Evolutionary conservation across 2,329 filamentous ascomycete species (phyloP), one percentile per base, ranked within the genome.

Genomic region (Phaeosphaeria sp.): DNA sequence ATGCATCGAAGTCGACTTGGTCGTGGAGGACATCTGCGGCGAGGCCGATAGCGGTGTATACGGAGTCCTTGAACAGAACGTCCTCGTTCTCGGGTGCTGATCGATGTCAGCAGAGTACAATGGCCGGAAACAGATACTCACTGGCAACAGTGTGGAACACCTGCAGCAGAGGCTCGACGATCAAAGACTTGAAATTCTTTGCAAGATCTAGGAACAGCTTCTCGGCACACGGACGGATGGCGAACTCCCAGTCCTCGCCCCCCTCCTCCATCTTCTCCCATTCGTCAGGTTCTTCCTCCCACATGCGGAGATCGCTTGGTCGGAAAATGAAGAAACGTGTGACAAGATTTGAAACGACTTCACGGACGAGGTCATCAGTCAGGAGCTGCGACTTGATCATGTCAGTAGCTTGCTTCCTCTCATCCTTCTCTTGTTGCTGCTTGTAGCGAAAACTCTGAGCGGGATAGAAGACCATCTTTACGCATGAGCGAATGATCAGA

Each of bases 241-340:
- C 91, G 81, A 93, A 97, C 71, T 98, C 93, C 85, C 91, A 98
- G 58, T 77, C 76, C 66, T 92, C 91, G 36, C 91, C 89, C 59
- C 89, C 91, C 69, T 96, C 92, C 80, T 97, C 93, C 68, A 90
- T 88, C 63, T 91, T 89, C 76, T 97, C 94, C 93, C 95, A 99
- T 53, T 96, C 93, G 75, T 99, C 92, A 0, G 94, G 92, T 56
- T 97, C 93, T 71, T 96, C 90, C 73, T 96, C 90, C 95, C 95
- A 99, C 56, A 92, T 90, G 60, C 92, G 88, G 1, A 98, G 85
- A 76, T 99, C 95, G 51, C 88, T 87, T 57, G 90, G 86, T 33
- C 92, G 87, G 75, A 98, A 95, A 39, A 95, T 86, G 74, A 99
- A 95, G 65, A 97, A 92, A 67, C 90, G 89, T 1, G 91, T 92